These are phyloP conservation scores for Clonostachys solani DNA, from an alignment of 2,329 filamentous ascomycete genomes.

Conservation along the genomic window DNA sequence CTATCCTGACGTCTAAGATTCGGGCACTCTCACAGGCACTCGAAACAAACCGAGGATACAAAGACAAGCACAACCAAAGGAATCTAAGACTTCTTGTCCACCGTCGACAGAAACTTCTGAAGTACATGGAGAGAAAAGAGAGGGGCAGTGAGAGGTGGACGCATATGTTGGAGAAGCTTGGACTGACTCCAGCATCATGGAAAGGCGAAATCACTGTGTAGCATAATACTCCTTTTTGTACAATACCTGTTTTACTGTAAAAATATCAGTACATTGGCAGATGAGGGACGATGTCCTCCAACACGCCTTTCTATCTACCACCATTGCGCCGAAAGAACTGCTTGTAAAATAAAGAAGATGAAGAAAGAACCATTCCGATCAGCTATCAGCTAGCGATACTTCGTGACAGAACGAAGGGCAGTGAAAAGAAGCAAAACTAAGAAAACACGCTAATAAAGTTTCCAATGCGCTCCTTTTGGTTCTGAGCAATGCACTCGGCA, in stretches of 20 bases:
- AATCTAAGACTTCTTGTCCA: constrained; percentile 85
- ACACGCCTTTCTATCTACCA: constrained; percentile 4
- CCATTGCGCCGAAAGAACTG: constrained; percentile 23
- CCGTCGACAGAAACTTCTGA: constrained; percentile 80
- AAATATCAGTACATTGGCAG: constrained; percentile 4
- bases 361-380: constrained; percentile 10
- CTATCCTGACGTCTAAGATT: constrained; percentile 93
- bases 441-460: constrained; percentile 99
- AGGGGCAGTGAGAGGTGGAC: constrained; percentile 87
- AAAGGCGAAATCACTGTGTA: constrained; percentile 70
- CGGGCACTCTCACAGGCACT: constrained; percentile 71
- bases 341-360: constrained; percentile 38
- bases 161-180: constrained; percentile 77
- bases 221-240: constrained; percentile 28
- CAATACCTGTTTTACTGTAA: constrained; percentile 29
- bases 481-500: constrained; percentile 98
- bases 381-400: too few relatives aligned
- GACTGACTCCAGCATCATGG: constrained; percentile 84
- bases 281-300: constrained; percentile 1
- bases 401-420: neutral
- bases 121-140: constrained; percentile 85
- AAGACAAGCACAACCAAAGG: constrained; percentile 92
- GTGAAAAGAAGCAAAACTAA: constrained; percentile 13
- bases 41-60: constrained; percentile 62
- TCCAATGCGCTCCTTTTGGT: constrained; percentile 97